A percentile compares a stretch with the other conserved stretches of the same genome.
These are phyloP conservation scores for Tetracladium setigerum DNA, from an alignment of 495 filamentous ascomycete species.

Conservation along the genomic window DNA sequence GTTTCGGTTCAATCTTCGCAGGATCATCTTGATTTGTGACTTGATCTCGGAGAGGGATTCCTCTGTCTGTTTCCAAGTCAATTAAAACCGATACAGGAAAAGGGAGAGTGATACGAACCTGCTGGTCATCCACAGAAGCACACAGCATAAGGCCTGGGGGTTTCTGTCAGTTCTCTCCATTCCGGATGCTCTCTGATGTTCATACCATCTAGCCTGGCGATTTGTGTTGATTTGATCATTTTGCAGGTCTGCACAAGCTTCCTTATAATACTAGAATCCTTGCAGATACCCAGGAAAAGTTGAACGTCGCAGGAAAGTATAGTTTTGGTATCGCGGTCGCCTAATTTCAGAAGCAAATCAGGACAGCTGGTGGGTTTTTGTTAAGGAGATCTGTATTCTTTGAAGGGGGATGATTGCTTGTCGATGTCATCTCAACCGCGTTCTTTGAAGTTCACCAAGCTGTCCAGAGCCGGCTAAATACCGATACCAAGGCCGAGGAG, in stretches of 20 bases:
- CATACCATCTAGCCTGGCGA: slow-evolving; percentile 85
- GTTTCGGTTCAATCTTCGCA: slow-evolving; percentile 77
- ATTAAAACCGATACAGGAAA: neutral
- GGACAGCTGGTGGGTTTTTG: too few species aligned
- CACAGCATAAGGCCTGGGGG: slow-evolving; percentile 79
- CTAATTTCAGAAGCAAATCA: too few species aligned
- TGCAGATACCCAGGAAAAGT: too few species aligned
- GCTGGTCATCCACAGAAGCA: slow-evolving; percentile 88
- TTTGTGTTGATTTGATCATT: slow-evolving; percentile 95
- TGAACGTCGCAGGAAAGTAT: too few species aligned
- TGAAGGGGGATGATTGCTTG: too few species aligned
- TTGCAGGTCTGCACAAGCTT: slow-evolving; percentile 15
- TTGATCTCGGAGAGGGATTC: slow-evolving; percentile 81
- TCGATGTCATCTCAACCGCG: too few species aligned
- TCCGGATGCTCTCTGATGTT: neutral
- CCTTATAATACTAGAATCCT: too few species aligned
- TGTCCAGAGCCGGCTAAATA: too few species aligned
- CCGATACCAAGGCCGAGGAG: too few species aligned
- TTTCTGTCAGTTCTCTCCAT: slow-evolving; percentile 6
- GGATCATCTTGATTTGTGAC: slow-evolving; percentile 79
- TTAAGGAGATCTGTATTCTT: too few species aligned
- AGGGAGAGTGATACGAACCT: slow-evolving; percentile 36
- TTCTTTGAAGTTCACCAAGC: too few species aligned
- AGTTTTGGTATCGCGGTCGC: too few species aligned
- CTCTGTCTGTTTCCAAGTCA: slow-evolving; percentile 39